Conservation (phyloP, 2,329 filamentous ascomycete genomes). For the Clarireedia hainanense region DNA sequence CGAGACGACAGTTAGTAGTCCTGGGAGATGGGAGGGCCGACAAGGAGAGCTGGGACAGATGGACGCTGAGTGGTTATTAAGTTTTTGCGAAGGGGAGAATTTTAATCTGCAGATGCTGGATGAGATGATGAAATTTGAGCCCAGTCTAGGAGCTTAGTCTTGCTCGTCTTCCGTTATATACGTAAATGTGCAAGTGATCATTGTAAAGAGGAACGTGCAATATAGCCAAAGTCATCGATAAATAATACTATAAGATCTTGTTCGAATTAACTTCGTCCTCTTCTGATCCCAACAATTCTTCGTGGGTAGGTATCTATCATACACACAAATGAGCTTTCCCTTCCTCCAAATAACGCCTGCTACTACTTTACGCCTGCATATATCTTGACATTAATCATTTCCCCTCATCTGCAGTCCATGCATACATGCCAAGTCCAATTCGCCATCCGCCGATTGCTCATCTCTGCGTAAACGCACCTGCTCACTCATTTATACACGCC, state of each 20-base stretch:
- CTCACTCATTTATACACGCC: background rate
- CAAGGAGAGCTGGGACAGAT: conserved; percentile 23
- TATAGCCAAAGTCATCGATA: no score
- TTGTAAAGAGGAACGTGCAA: no score
- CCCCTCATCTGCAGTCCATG: background rate
- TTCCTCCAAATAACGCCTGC: background rate
- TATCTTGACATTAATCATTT: background rate
- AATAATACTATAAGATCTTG: no score
- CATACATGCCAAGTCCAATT: background rate
- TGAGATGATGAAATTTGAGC: conserved; percentile 23
- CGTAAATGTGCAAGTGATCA: no score
- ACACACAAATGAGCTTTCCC: background rate
- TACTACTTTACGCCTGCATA: background rate
- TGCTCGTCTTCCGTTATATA: no score
- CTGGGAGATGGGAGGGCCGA: conserved; percentile 19
- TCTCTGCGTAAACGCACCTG: background rate
- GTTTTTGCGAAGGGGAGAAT: conserved; percentile 18
- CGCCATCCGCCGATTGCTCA: background rate
- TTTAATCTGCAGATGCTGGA: conserved; percentile 20
- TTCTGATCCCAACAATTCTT: background rate
- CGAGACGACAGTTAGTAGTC: conserved; percentile 7
- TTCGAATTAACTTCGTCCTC: no score
- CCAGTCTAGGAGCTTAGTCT: conserved; percentile 16
- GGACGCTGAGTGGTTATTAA: conserved; percentile 22
- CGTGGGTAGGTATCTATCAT: background rate